Evolutionary conservation across 495 filamentous ascomycete species (phyloP).

Genomic region (Polyplosphaeria fusca): DNA sequence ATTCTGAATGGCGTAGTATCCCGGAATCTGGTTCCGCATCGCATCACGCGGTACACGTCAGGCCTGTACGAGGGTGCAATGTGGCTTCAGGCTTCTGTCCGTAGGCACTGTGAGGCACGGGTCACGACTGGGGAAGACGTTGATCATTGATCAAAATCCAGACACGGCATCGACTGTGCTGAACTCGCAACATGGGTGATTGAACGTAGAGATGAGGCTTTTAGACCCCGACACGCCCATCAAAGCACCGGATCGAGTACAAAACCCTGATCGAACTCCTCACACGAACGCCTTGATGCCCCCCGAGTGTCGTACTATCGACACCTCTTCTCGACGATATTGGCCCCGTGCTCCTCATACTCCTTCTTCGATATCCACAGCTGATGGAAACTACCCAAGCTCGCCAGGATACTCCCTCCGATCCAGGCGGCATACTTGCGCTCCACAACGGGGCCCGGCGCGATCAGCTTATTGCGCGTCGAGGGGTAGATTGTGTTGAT

Average conservation of each 20-base stretch:
- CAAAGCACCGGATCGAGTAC: too few relatives aligned
- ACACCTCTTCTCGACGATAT: slow-evolving; percentile 74
- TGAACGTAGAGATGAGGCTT: too few relatives aligned
- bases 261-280: too few relatives aligned
- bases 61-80: neutral
- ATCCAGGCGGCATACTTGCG: slow-evolving; percentile 91
- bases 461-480: slow-evolving; percentile 76
- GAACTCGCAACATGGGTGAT: too few relatives aligned
- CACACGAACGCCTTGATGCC: too few relatives aligned
- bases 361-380: slow-evolving; percentile 93
- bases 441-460: slow-evolving; percentile 81
- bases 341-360: slow-evolving; percentile 71
- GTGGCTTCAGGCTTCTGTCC: neutral
- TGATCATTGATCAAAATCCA: too few relatives aligned
- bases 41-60: neutral
- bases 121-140: neutral
- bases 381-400: slow-evolving; percentile 97
- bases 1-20: neutral
- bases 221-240: too few relatives aligned
- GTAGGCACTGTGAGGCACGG: neutral
- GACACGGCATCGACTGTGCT: too few relatives aligned
- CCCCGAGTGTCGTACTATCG: slow-evolving; percentile 60
- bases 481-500: slow-evolving; percentile 74
- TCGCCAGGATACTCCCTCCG: slow-evolving; percentile 91
- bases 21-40: neutral